Percentiles rank a stretch among this genome's conserved stretches.
Conservation (phyloP, 2,329 filamentous ascomycete species). For the Arachnopeziza araneosa region DNA sequence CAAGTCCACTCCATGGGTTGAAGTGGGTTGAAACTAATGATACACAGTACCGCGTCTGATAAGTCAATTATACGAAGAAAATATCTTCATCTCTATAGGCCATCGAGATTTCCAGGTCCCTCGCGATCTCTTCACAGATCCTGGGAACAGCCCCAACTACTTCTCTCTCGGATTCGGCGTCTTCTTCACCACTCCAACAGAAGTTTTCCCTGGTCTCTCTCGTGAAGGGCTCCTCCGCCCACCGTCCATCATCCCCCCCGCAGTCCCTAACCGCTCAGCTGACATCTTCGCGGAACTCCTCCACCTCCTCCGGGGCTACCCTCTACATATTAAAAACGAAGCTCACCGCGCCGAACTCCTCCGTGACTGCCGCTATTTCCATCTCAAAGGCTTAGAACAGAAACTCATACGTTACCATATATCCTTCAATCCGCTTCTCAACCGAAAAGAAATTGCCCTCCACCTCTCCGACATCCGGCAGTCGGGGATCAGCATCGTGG, state of each 20-base stretch:
- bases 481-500: conserved; percentile 65
- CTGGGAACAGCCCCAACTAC: conserved; percentile 92
- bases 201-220: conserved; percentile 82
- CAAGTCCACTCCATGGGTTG: conserved; percentile 38
- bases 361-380: conserved; percentile 85
- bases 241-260: conserved; percentile 77
- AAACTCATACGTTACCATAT: conserved; percentile 73
- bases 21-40: not conserved
- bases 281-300: conserved; percentile 79
- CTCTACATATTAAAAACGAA: conserved; percentile 68
- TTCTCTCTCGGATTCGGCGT: conserved; percentile 86
- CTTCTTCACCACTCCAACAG: conserved; percentile 75
- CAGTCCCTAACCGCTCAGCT: conserved; percentile 74
- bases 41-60: conserved; percentile 74
- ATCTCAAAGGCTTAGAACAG: conserved; percentile 88
- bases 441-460: conserved; percentile 69
- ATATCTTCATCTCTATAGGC: conserved; percentile 89
- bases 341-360: conserved; percentile 72
- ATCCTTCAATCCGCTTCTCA: conserved; percentile 64
- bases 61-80: conserved; percentile 84
- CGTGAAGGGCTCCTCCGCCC: conserved; percentile 75
- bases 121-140: conserved; percentile 75
- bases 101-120: conserved; percentile 84
- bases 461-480: conserved; percentile 84
- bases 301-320: conserved; percentile 77